phyloP scores from a whole-genome alignment of 2,329 filamentous ascomycete genomes.

The Blumeriella jaapii region DNA sequence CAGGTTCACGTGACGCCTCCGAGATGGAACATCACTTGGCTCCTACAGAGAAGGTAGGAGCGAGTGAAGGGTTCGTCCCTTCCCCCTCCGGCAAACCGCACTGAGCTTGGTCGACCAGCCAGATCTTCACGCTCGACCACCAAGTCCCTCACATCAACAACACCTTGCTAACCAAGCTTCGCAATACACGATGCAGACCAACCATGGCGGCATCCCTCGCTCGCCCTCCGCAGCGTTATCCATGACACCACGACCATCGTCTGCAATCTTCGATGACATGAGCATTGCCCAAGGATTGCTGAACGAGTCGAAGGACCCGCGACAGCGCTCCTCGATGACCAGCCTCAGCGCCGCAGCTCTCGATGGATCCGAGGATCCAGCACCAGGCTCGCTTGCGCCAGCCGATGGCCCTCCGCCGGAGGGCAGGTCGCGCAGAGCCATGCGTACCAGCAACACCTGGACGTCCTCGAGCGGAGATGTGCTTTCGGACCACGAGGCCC shows the following conservation, averaged over 20 bases:
- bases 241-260: slow-evolving; percentile 7
- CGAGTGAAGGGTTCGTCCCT: too few species aligned
- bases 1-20: slow-evolving; percentile 4
- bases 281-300: slow-evolving; percentile 20
- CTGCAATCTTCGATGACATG: slow-evolving; percentile 15
- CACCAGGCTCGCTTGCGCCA: slow-evolving; percentile 1
- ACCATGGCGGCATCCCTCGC: slow-evolving; percentile 13
- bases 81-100: too few species aligned
- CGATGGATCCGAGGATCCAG: slow-evolving; percentile 3
- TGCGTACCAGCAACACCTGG: slow-evolving; percentile 40
- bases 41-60: slow-evolving; percentile 1
- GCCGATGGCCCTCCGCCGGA: slow-evolving; percentile 1
- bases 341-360: slow-evolving; percentile 3
- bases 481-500: slow-evolving; percentile 37
- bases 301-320: slow-evolving; percentile 13
- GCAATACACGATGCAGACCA: slow-evolving; percentile 24
- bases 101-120: slow-evolving; percentile 1
- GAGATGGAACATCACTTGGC: not conserved
- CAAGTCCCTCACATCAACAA: slow-evolving; percentile 6
- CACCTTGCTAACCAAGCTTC: too few species aligned
- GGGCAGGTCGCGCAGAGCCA: slow-evolving; percentile 8
- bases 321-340: slow-evolving; percentile 13
- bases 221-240: slow-evolving; percentile 22
- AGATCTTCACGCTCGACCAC: not conserved
- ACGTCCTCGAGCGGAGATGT: slow-evolving; percentile 41